These are phyloP conservation scores for Ophiostoma ulmi DNA, from an alignment of 2,329 filamentous ascomycete genomes.

Conservation along the genomic window DNA sequence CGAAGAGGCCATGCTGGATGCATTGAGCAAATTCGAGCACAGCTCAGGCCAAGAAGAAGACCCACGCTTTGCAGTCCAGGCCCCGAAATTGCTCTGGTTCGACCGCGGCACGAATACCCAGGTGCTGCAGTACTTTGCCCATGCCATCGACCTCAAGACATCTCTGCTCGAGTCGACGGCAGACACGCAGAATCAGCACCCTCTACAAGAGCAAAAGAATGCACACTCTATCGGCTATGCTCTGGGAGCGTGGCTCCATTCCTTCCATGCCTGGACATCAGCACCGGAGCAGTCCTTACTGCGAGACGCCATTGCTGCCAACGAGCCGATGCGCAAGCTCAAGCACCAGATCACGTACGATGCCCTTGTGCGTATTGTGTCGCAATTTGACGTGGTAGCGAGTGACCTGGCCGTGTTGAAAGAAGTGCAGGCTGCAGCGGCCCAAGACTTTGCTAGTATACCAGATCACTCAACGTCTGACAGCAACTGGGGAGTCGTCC, in stretches of 20 bases:
- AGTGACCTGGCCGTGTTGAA: no score
- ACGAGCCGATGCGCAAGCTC: slow-evolving; percentile 36
- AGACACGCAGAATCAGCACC: slow-evolving; percentile 9
- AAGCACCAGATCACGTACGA: slow-evolving; percentile 39
- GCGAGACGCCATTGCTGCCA: slow-evolving; percentile 28
- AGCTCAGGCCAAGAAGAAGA: no score
- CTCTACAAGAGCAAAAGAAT: neutral
- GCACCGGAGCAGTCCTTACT: slow-evolving; percentile 26
- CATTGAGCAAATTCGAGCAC: neutral
- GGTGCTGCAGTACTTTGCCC: slow-evolving; percentile 36
- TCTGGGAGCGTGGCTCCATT: neutral
- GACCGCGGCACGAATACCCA: slow-evolving; percentile 34
- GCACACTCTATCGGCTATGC: neutral
- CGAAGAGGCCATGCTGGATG: neutral
- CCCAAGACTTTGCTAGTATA: no score
- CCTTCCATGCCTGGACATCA: neutral
- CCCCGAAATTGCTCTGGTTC: slow-evolving; percentile 32
- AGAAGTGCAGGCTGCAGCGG: no score
- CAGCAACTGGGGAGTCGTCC: no score
- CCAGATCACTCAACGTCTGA: no score
- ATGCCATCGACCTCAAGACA: slow-evolving; percentile 35
- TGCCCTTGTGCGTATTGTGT: slow-evolving; percentile 34
- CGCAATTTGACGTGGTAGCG: slow-evolving; percentile 27
- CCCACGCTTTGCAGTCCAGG: no score
- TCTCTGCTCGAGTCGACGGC: slow-evolving; percentile 31